These are phyloP conservation scores for Thalia dealbata DNA, from an alignment of 176 grass and related monocot genomes.

Conservation along the genomic window DNA sequence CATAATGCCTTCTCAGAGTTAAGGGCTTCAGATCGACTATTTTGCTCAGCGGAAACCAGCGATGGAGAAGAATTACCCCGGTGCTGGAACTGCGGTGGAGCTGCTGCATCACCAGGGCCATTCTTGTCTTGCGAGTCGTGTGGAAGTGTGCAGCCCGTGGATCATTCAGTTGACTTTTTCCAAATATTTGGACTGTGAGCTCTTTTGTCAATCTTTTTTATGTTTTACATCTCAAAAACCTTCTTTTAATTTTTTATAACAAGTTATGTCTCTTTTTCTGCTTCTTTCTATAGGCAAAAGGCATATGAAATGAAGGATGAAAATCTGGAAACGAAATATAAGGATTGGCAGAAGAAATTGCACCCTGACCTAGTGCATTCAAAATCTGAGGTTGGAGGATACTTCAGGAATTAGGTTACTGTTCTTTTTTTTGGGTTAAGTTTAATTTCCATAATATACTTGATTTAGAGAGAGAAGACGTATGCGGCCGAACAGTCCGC, in stretches of 20 bases:
- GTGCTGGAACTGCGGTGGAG: conserved; percentile 73
- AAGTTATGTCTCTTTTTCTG: background rate
- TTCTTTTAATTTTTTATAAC: background rate
- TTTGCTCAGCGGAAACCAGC: background rate
- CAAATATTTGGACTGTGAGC: conserved; percentile 87
- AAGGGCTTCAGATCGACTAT: background rate
- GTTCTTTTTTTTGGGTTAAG: background rate
- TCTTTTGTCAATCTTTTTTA: background rate
- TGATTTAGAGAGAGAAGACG: conserved; percentile 56
- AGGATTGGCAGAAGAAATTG: conserved; percentile 96
- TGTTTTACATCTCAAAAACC: background rate
- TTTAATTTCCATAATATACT: background rate
- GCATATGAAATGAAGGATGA: conserved; percentile 37
- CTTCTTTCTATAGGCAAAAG: conserved; percentile 32
- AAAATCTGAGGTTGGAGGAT: conserved; percentile 65
- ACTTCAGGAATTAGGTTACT: background rate
- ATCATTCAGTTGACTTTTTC: conserved; percentile 63
- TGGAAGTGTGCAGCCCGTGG: conserved; percentile 67
- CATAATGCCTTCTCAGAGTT: background rate
- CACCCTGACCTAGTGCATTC: conserved; percentile 93
- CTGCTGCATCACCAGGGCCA: conserved; percentile 15
- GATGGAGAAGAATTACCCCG: conserved; percentile 4
- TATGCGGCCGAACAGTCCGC: conserved; percentile 81
- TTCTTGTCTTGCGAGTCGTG: conserved; percentile 78
- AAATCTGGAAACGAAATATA: conserved; percentile 74